Conservation (phyloP, 2,329 filamentous ascomycete genomes). For the Fusarium drepaniforme region DNA sequence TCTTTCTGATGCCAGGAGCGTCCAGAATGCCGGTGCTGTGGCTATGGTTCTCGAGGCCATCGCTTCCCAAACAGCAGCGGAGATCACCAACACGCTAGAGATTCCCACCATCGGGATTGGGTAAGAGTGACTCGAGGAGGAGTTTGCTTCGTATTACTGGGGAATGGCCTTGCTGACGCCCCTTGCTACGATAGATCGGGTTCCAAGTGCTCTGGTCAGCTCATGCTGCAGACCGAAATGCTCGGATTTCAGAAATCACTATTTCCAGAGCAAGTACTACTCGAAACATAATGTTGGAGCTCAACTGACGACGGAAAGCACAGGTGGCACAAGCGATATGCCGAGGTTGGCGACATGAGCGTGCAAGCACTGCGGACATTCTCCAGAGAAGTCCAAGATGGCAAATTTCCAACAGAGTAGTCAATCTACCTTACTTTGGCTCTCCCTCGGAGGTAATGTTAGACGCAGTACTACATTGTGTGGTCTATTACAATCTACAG, state of each 20-base stretch:
- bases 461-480: too few relatives aligned
- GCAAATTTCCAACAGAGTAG: too few relatives aligned
- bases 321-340: neutral
- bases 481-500: too few relatives aligned
- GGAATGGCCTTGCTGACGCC: neutral
- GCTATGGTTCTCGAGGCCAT: neutral
- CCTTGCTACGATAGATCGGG: neutral
- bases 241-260: neutral
- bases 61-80: neutral
- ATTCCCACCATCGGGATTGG: neutral
- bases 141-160: too few relatives aligned
- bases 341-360: neutral
- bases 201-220: neutral
- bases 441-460: too few relatives aligned
- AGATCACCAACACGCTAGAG: neutral
- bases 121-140: neutral
- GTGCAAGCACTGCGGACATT: neutral
- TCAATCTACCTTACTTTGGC: too few relatives aligned
- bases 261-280: neutral
- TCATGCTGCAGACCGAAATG: neutral
- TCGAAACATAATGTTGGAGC: too few relatives aligned
- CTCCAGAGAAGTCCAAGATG: neutral
- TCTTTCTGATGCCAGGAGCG: neutral
- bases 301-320: neutral
- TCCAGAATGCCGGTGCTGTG: neutral